These are phyloP conservation scores for Heritiera fomes DNA, from an alignment of 345 rosid species.

Conservation along the genomic window DNA sequence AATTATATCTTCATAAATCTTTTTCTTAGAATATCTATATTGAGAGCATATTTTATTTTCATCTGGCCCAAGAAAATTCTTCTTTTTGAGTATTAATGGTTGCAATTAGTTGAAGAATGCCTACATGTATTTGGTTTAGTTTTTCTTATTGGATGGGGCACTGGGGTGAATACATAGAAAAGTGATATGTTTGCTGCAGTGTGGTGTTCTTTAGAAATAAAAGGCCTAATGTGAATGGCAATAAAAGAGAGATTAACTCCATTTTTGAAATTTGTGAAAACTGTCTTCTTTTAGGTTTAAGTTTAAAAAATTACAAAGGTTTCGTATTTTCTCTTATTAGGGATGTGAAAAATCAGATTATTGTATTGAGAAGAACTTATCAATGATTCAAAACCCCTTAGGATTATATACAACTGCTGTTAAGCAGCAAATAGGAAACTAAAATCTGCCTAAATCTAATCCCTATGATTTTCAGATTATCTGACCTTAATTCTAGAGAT, in stretches of 20 bases:
- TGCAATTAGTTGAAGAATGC: background rate
- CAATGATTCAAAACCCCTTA: too few relatives aligned
- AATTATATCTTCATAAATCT: background rate
- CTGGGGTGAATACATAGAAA: background rate
- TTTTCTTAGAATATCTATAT: background rate
- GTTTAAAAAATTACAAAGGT: background rate
- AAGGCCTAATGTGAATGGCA: background rate
- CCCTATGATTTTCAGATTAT: too few relatives aligned
- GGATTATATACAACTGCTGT: too few relatives aligned
- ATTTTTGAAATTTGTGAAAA: background rate
- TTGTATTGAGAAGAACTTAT: too few relatives aligned
- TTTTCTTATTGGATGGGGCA: background rate
- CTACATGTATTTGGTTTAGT: background rate
- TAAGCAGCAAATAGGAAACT: too few relatives aligned
- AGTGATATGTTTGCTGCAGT: background rate
- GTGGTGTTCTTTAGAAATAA: background rate
- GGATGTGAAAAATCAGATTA: too few relatives aligned
- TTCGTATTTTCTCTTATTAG: background rate
- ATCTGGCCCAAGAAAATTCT: background rate
- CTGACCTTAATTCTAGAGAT: too few relatives aligned
- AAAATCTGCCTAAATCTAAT: too few relatives aligned
- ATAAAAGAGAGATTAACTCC: background rate
- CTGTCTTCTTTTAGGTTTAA: background rate
- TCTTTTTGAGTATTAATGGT: background rate
- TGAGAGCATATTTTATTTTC: background rate